Conservation (phyloP, 495 filamentous ascomycete species). For the Penicillium robsamsonii region DNA sequence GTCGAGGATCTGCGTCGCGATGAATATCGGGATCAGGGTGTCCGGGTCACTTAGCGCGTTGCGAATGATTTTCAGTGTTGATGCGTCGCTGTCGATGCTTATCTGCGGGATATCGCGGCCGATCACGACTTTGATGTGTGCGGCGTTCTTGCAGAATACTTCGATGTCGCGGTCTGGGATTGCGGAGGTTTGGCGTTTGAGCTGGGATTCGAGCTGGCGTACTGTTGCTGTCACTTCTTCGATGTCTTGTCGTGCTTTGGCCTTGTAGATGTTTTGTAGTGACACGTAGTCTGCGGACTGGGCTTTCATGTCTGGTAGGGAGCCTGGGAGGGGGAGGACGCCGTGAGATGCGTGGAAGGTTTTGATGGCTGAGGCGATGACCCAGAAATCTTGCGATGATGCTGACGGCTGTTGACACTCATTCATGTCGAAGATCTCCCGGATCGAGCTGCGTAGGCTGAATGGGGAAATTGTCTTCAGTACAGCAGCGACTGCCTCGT, state of each 20-base stretch:
- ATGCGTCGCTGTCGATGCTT: conserved; percentile 28
- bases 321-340: conserved; percentile 79
- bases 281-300: conserved; percentile 87
- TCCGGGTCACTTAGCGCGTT: conserved; percentile 40
- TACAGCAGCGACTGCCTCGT: conserved; percentile 85
- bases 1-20: conserved; percentile 69
- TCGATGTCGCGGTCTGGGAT: conserved; percentile 79
- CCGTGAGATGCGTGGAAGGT: conserved; percentile 68
- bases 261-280: conserved; percentile 92
- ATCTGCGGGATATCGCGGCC: conserved; percentile 55
- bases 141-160: conserved; percentile 92
- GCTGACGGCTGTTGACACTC: conserved; percentile 50
- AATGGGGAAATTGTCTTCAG: conserved; percentile 74
- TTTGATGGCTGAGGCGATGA: conserved; percentile 78
- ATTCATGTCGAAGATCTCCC: conserved; percentile 72
- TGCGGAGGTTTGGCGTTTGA: conserved; percentile 41
- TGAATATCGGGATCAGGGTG: conserved; percentile 73
- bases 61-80: conserved; percentile 34
- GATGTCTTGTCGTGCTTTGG: conserved; percentile 77
- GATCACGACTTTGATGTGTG: conserved; percentile 84
- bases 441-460: conserved; percentile 63
- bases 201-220: conserved; percentile 54
- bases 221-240: conserved; percentile 74
- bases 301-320: conserved; percentile 97
- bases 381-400: conserved; percentile 69